Conservation (phyloP, 1,284 basidiomycete genomes). For the Melampsora americana region DNA sequence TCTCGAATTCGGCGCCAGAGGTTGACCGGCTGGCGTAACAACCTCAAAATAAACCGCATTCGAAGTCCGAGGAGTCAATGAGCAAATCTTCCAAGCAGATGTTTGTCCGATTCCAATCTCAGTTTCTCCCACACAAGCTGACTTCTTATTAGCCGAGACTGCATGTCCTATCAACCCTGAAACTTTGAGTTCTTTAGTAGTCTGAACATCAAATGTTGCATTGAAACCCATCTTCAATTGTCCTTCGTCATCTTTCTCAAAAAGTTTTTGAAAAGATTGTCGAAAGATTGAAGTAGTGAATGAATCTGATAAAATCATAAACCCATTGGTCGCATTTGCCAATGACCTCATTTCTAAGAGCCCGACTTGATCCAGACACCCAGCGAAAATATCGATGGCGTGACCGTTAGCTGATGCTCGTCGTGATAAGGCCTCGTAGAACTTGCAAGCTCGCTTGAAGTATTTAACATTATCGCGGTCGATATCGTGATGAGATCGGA, state of each 20-base stretch:
- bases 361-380: constrained; percentile 96
- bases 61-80: constrained; percentile 80
- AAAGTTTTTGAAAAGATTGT: constrained; percentile 90
- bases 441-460: constrained; percentile 96
- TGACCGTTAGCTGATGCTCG: constrained; percentile 92
- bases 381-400: constrained; percentile 90
- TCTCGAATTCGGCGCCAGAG: constrained; percentile 81
- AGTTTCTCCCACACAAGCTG: constrained; percentile 93
- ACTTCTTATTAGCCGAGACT: constrained; percentile 95
- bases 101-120: constrained; percentile 99
- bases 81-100: constrained; percentile 98
- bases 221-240: constrained; percentile 97
- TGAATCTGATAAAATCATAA: constrained; percentile 92
- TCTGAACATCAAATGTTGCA: constrained; percentile 96
- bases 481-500: constrained; percentile 98
- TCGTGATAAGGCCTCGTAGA: constrained; percentile 93
- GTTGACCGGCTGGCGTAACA: constrained; percentile 95
- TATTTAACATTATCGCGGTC: constrained; percentile 96
- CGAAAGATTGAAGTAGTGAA: constrained; percentile 99
- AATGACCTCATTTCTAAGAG: constrained; percentile 95
- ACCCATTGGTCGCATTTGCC: constrained; percentile 91
- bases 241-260: constrained; percentile 90
- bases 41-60: constrained; percentile 97
- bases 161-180: constrained; percentile 97
- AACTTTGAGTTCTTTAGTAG: constrained; percentile 97